Conservation (phyloP, 78 protist species). For the Acrasis kona region DNA sequence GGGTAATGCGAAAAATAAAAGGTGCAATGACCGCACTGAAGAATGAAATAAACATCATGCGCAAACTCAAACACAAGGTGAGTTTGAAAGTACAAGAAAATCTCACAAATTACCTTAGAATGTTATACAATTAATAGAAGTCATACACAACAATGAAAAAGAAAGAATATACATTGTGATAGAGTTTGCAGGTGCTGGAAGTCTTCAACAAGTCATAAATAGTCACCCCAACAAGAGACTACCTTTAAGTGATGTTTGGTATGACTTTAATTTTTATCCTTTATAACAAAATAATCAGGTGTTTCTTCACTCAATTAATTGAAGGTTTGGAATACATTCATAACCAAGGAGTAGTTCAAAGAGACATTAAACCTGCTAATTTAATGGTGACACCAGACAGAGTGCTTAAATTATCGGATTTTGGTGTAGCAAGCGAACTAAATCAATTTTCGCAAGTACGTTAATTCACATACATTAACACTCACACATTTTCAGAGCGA, state of each 20-base stretch:
- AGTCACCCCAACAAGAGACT: not conserved
- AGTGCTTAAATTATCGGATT: slow-evolving; percentile 9
- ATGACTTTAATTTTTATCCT: not conserved
- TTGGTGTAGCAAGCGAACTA: slow-evolving; percentile 12
- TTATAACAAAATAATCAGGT: not conserved
- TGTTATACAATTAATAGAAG: no score
- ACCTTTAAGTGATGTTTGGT: not conserved
- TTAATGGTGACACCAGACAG: slow-evolving; percentile 28
- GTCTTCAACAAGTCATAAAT: not conserved
- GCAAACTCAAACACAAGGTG: not conserved
- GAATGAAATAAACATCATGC: not conserved
- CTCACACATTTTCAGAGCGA: no score
- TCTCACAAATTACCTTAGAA: no score
- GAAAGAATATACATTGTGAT: not conserved
- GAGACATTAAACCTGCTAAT: slow-evolving; percentile 88
- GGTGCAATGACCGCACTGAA: not conserved
- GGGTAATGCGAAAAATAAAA: not conserved
- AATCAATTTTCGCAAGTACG: not conserved
- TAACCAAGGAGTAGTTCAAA: slow-evolving; percentile 64
- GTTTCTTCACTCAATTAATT: slow-evolving; percentile 13
- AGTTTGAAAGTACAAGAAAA: not conserved
- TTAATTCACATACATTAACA: no score
- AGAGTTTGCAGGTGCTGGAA: not conserved
- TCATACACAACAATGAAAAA: not conserved
- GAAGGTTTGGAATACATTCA: slow-evolving; percentile 64